These are phyloP conservation scores for Pythium sukuiense DNA, from an alignment of 352 stramenopile species.

Conservation along the genomic window DNA sequence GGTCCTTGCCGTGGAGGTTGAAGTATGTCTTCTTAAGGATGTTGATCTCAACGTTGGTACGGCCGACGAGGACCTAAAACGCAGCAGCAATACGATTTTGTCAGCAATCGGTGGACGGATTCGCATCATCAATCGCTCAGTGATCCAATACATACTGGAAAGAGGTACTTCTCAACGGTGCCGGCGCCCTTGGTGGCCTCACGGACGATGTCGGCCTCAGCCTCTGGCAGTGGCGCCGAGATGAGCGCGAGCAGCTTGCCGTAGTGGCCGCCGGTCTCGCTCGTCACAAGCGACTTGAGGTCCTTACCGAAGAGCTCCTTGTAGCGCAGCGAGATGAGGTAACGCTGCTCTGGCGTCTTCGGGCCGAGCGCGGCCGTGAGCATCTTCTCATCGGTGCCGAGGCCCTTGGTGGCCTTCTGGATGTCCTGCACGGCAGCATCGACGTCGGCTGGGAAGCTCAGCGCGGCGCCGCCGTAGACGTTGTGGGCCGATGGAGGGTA, in stretches of 20 bases:
- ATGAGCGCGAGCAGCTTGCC: conserved; percentile 66
- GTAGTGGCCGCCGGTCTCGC: conserved; percentile 64
- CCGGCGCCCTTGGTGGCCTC: conserved; percentile 66
- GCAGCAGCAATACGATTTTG: not conserved
- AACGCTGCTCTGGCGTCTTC: conserved; percentile 59
- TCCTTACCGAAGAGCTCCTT: conserved; percentile 55
- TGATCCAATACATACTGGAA: conserved; percentile 32
- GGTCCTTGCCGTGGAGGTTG: conserved; percentile 56
- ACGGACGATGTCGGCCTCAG: conserved; percentile 61
- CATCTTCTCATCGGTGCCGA: conserved; percentile 60
- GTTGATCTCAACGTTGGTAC: conserved; percentile 68
- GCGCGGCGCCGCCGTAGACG: conserved; percentile 46
- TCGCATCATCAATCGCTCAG: not conserved
- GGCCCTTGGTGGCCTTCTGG: conserved; percentile 60
- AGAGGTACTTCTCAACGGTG: conserved; percentile 75
- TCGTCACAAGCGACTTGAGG: conserved; percentile 61
- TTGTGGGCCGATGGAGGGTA: conserved; percentile 71
- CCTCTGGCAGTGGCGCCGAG: conserved; percentile 51
- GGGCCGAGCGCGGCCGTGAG: conserved; percentile 50
- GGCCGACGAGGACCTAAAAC: conserved; percentile 43
- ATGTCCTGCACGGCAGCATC: conserved; percentile 57
- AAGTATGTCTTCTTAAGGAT: conserved; percentile 86
- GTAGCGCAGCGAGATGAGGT: conserved; percentile 69
- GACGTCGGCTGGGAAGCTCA: conserved; percentile 47
- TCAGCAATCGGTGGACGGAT: not conserved